These are phyloP conservation scores for Diaporthe vaccinii DNA, from an alignment of 2,329 filamentous ascomycete species.

Conservation along the genomic window DNA sequence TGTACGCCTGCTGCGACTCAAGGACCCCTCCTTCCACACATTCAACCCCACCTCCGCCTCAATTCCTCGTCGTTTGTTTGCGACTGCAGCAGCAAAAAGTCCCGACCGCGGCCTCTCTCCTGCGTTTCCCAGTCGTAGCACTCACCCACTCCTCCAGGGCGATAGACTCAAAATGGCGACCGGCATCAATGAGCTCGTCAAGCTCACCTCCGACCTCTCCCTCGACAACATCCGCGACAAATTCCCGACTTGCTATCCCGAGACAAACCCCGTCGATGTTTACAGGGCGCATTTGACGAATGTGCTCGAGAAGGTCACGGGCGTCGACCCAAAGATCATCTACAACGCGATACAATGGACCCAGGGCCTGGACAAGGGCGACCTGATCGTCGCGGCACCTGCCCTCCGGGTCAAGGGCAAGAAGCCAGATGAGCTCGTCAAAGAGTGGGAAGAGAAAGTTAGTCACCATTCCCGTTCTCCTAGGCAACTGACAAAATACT, in stretches of 20 bases:
- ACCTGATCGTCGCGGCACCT: slow-evolving; percentile 82
- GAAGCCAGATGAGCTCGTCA: slow-evolving; percentile 73
- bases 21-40: slow-evolving; percentile 37
- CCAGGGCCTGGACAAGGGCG: slow-evolving; percentile 83
- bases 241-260: slow-evolving; percentile 73
- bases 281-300: slow-evolving; percentile 84
- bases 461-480: slow-evolving; percentile 8
- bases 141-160: slow-evolving; percentile 35
- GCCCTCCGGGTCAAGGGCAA: slow-evolving; percentile 82
- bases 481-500: background rate
- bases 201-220: slow-evolving; percentile 52
- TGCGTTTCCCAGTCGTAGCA: slow-evolving; percentile 18
- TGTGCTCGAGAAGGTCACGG: slow-evolving; percentile 76
- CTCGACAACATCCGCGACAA: slow-evolving; percentile 53
- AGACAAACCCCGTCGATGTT: slow-evolving; percentile 82
- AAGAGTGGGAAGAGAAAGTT: slow-evolving; percentile 74
- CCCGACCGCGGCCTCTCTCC: background rate
- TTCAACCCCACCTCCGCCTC: slow-evolving; percentile 36
- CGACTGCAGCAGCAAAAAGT: slow-evolving; percentile 29
- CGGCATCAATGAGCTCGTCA: slow-evolving; percentile 50
- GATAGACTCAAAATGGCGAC: slow-evolving; percentile 45
- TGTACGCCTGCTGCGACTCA: slow-evolving; percentile 15
- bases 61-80: slow-evolving; percentile 15
- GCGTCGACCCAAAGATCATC: slow-evolving; percentile 78
- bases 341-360: slow-evolving; percentile 86